Evolutionary conservation across 768 basidiomycete species (phyloP), one percentile per base, ranked within the genome.

Genomic region (Coprinellus micaceus): DNA sequence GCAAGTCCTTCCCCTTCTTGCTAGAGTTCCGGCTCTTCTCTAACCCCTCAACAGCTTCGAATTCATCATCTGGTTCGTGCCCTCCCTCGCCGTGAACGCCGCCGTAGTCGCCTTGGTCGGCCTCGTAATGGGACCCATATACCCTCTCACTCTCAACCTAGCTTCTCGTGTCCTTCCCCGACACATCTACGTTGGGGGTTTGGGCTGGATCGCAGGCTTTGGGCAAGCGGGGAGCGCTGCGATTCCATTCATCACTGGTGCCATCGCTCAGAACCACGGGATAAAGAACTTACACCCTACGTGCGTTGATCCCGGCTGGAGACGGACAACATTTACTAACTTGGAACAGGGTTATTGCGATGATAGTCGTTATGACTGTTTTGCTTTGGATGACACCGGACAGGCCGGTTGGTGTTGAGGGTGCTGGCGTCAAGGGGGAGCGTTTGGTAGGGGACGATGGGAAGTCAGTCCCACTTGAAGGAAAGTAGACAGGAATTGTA

Each of bases 181-280:
- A 7, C 85, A 85, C 78, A 74, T 94, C 9, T 75, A 91, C 25
- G 80, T 77, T 44, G 82, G 78, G 22, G 77, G 83, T 11, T 83
- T 87, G 33, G 85, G 85, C 9, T 86, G 84, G 84, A 83, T 86
- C 28, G 82, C 83, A 5, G 82, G 81, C 3, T 78, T 83, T 29
- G 88, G 89, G 0, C 84, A 86, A 64, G 82, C 86, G 2, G 89
- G 89, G 17, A 83, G 83, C 40, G 89, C 89, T 0, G 59, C 87
- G 6, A 63, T 91, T 4, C 89, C 90, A 0, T 89, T 91, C 61
- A 77, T 89, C 58, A 86, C 86, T 0, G 88, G 89, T 22, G 78
- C 83, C 1, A 77, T 91, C 24, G 81, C 89, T 5, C 76, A 77
- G 24, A 82, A 76, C 57, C 79, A 82, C 37, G 88, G 81, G 0